These are phyloP conservation scores for Leccinum arenicola DNA, from an alignment of 768 basidiomycete species.

Conservation along the genomic window DNA sequence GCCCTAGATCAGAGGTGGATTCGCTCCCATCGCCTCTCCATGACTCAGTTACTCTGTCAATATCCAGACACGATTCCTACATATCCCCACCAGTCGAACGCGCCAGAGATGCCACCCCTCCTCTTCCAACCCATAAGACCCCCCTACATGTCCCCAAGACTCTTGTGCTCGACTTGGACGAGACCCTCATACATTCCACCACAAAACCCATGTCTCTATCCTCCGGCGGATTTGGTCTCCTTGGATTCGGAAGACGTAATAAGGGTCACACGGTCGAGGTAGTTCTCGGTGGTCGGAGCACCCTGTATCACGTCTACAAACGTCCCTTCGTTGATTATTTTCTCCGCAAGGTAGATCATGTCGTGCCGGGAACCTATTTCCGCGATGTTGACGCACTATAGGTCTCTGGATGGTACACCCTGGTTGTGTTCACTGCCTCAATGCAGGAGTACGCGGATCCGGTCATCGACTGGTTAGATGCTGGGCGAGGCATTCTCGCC, in stretches of 20 bases:
- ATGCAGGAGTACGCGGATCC: conserved; percentile 99
- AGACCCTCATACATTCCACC: conserved; percentile 97
- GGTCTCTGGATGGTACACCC: conserved; percentile 98
- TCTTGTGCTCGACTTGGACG: conserved; percentile 94
- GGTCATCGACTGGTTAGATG: conserved; percentile 99
- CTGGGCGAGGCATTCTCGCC: conserved; percentile 84
- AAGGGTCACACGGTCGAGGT: conserved; percentile 91
- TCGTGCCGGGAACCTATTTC: neutral
- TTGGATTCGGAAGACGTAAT: conserved; percentile 59
- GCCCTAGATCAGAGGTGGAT: conserved; percentile 12
- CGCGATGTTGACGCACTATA: conserved; percentile 32
- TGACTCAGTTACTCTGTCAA: conserved; percentile 8
- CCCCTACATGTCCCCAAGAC: conserved; percentile 88
- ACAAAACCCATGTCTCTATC: conserved; percentile 64
- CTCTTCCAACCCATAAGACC: conserved; percentile 49
- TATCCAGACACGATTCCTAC: conserved; percentile 8
- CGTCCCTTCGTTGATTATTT: conserved; percentile 97
- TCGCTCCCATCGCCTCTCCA: conserved; percentile 22
- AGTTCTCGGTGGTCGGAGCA: conserved; percentile 81
- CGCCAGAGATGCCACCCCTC: conserved; percentile 50
- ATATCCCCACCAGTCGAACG: conserved; percentile 21
- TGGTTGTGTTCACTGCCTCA: conserved; percentile 98
- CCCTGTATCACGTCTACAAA: conserved; percentile 97
- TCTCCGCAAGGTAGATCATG: conserved; percentile 69
- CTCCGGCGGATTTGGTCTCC: conserved; percentile 53